These are phyloP conservation scores for Cladosporium sphaerospermum DNA, from an alignment of 2,329 filamentous ascomycete species.

Conservation along the genomic window DNA sequence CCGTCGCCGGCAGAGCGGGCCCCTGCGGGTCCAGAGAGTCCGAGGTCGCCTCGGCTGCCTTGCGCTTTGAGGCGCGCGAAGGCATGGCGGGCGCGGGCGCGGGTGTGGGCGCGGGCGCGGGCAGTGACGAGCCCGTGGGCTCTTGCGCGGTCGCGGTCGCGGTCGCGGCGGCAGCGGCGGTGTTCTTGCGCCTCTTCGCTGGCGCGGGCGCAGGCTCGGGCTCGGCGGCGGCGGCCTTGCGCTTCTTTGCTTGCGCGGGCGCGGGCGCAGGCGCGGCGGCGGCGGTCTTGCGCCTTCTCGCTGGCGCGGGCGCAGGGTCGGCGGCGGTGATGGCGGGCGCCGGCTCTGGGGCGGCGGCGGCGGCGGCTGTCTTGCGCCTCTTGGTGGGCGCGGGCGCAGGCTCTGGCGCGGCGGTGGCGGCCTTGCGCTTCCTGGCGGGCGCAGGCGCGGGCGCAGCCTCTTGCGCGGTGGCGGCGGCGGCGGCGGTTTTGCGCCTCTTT, in stretches of 20 bases:
- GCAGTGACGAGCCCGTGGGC: background rate
- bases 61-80: too few relatives aligned
- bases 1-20: background rate
- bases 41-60: background rate
- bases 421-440: background rate
- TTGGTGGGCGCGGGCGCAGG: too few relatives aligned
- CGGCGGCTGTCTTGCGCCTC: too few relatives aligned
- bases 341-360: too few relatives aligned
- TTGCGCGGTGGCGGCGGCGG: too few relatives aligned
- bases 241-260: background rate
- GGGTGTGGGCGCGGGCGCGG: background rate
- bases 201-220: background rate
- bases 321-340: too few relatives aligned
- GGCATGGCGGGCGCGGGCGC: background rate
- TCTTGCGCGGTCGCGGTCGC: background rate
- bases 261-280: background rate
- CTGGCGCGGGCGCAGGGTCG: too few relatives aligned
- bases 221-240: background rate
- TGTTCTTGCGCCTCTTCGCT: background rate
- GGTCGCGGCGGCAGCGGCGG: background rate
- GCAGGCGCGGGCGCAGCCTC: background rate
- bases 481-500: too few relatives aligned
- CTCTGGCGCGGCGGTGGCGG: too few relatives aligned
- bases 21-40: background rate
- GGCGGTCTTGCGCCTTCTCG: background rate